Evolutionary conservation across 139 green algal genomes (phyloP), one percentile per base, ranked within the genome.

Genomic region (Raphidocelis subcapitata): DNA sequence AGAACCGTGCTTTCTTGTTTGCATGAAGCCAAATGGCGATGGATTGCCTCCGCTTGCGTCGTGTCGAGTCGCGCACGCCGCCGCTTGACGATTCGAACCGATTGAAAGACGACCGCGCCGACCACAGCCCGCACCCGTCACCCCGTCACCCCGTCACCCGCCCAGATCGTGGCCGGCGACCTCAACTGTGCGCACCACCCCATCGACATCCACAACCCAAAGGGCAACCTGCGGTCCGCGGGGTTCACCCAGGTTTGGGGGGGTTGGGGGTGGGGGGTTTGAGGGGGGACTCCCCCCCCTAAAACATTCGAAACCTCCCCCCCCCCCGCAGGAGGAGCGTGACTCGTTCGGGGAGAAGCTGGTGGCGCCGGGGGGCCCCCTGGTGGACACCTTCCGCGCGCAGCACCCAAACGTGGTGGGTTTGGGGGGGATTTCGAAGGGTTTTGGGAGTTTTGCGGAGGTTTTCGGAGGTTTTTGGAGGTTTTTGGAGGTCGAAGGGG

Each of bases 191-290:
- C 83, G 16, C 82, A 82, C 36, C 37, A 88, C 26, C 83, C 90
- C 52, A 91, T 95, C 37, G 90, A 95, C 84, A 95, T 95, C 55
- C 82, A 94, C 59, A 73, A 73, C 69, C 88, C 90, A 41, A 91
- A 92, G 73, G 83, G 41, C 71, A 94, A 95, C 74, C 69, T 92
- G 46, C 54, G 61, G 16, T 87, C 67, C 21, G 76, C 90, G 44
- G 90, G 90, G 5, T 95, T 95, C 73, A 95, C 90, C 59, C 69
- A 81, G 69, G 82, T 81, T 29, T 32, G 28, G 3, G 20, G 55
- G n/a, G 31, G 3, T n/a, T 56, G 62, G 35, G 3, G 62, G 10
- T 15, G 37, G 62, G 35, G 24, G 62, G 15, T 3, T 68, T 54
- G 62, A 5, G 52, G 23, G 32, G 18, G 29, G 5, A 52, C 32